A percentile compares a stretch with the other conserved stretches of the same genome.
phyloP scores from a whole-genome alignment of 2,329 filamentous ascomycete genomes.

The Arthrobotrys iridis region DNA sequence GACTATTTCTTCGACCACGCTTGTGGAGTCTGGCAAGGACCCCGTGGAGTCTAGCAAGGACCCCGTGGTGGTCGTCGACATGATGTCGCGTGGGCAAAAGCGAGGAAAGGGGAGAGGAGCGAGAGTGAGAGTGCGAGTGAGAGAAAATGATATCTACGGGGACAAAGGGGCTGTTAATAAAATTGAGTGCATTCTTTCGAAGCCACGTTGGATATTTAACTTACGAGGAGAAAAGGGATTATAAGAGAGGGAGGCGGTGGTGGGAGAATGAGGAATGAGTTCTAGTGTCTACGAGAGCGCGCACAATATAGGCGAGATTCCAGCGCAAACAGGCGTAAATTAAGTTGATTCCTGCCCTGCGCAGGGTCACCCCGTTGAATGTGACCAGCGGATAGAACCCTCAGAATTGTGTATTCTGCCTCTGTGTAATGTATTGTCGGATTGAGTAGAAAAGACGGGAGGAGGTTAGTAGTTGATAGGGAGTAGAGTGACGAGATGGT shows the following conservation, averaged over 20 bases:
- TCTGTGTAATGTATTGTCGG: background rate
- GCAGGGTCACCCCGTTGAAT: background rate
- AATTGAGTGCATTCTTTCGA: conserved; percentile 5
- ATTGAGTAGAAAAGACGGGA: no score
- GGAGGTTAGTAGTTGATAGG: background rate
- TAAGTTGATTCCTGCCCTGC: conserved; percentile 28
- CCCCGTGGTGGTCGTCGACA: conserved; percentile 16
- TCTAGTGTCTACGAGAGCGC: conserved; percentile 1
- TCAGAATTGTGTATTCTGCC: background rate
- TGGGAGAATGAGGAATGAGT: background rate
- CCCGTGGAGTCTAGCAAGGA: conserved; percentile 1
- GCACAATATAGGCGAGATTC: conserved; percentile 1
- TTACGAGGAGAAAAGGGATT: conserved; percentile 7
- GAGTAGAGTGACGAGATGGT: background rate
- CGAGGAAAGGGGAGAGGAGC: background rate
- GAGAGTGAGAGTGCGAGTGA: background rate
- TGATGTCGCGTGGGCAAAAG: conserved; percentile 26
- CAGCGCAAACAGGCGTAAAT: conserved; percentile 35
- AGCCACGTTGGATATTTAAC: conserved; percentile 10
- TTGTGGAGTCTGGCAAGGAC: conserved; percentile 2
- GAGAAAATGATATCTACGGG: background rate
- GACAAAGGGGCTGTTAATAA: background rate
- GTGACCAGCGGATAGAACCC: background rate
- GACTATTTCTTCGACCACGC: background rate
- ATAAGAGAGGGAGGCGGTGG: background rate